Conservation (phyloP, 345 rosid genomes). For the Gossypium ekmanianum region DNA sequence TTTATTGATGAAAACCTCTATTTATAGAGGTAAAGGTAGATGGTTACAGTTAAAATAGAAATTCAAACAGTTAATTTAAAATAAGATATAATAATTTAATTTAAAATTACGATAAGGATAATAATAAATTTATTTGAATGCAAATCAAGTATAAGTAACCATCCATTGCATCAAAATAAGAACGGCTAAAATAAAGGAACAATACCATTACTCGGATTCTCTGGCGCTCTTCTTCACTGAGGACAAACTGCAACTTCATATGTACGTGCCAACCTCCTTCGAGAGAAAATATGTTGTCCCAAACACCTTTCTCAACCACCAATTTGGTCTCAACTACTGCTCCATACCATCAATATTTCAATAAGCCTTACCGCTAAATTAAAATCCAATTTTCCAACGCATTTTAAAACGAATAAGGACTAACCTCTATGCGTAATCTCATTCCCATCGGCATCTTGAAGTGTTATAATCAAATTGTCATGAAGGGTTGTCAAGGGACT, state of each 20-base stretch:
- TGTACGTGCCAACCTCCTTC: constrained; percentile 72
- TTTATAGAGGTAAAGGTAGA: no score
- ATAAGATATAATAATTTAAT: no score
- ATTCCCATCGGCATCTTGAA: constrained; percentile 57
- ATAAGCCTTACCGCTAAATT: constrained; percentile 18
- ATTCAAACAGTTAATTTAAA: no score
- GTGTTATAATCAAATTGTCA: constrained; percentile 56
- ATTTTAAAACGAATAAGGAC: background rate
- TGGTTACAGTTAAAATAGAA: no score
- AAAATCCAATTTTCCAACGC: constrained; percentile 6
- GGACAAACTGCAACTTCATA: constrained; percentile 75
- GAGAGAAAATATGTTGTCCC: constrained; percentile 56
- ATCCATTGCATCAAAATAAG: constrained; percentile 3
- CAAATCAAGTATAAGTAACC: background rate
- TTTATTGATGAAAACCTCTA: no score
- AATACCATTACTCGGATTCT: constrained; percentile 64
- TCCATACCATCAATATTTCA: constrained; percentile 19
- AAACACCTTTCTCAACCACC: constrained; percentile 68
- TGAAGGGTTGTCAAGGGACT: constrained; percentile 77
- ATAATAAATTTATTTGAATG: no score
- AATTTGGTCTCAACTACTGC: constrained; percentile 67
- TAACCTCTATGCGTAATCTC: constrained; percentile 56
- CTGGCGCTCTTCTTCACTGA: constrained; percentile 70
- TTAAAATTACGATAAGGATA: no score
- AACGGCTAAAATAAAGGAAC: background rate